Evolutionary conservation across 208 protist species (phyloP).

Genomic region (Leishmania gerbilli): DNA sequence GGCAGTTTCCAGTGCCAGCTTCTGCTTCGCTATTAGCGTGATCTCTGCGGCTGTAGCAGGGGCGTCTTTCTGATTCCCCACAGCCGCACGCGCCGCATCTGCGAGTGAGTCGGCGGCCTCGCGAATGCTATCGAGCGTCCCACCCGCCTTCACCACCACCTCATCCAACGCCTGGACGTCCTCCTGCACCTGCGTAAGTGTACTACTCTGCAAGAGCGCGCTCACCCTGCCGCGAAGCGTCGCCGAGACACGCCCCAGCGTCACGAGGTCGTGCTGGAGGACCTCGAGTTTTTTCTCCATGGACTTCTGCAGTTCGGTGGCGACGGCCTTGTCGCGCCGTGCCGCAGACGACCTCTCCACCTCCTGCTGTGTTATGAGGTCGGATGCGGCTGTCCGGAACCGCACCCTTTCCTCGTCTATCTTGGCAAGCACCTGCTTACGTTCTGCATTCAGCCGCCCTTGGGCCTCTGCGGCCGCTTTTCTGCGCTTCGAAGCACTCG

Average conservation of each 20-base stretch:
- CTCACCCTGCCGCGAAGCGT: constrained; percentile 1
- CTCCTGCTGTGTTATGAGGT: constrained; percentile 15
- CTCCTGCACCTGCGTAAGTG: constrained; percentile 7
- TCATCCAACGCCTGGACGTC: constrained; percentile 7
- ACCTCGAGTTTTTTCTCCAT: constrained; percentile 7
- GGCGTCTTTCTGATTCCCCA: background rate
- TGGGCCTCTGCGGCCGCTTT: background rate
- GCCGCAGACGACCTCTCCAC: constrained; percentile 7
- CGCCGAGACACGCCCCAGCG: constrained; percentile 5
- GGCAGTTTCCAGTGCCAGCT: background rate
- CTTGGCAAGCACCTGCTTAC: constrained; percentile 2
- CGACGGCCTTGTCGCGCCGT: constrained; percentile 5
- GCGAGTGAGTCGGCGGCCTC: constrained; percentile 6
- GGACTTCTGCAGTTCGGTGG: constrained; percentile 12
- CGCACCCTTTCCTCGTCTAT: constrained; percentile 7
- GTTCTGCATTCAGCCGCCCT: constrained; percentile 1
- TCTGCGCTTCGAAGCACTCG: constrained; percentile 3
- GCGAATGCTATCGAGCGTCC: constrained; percentile 17
- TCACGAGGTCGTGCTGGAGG: constrained; percentile 10
- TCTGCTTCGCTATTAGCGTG: constrained; percentile 1
- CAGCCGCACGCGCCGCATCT: constrained; percentile 3
- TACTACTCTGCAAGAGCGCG: background rate
- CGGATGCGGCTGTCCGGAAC: constrained; percentile 14
- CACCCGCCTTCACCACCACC: constrained; percentile 9
- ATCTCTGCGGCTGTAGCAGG: background rate